Evolutionary conservation across 1,139 yeast genomes (phyloP), one percentile per base, ranked within the genome.

Genomic region (Debaryomyces sp.): DNA sequence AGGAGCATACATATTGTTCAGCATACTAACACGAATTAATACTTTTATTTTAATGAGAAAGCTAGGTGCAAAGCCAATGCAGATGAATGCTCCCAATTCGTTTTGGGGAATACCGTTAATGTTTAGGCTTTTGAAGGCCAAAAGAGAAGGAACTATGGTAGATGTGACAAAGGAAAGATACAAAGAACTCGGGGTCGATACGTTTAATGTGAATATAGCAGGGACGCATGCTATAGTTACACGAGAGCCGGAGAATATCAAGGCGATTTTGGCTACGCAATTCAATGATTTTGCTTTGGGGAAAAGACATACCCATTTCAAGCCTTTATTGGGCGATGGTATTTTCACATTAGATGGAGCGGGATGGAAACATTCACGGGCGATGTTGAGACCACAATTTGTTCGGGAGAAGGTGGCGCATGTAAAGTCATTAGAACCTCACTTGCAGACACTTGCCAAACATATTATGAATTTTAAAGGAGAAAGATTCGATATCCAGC

Each of bases 371-470:
- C 82, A 80, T 58, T 75, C 84, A 18, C 67, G 87, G 44, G 77
- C 82, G 2, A 67, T 82, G 79, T 72, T 82, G 56, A 70, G 85
- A 50, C 86, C 87, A 1, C 85, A 80, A 61, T 82, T 82, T 62
- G 71, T 80, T 21, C 69, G 82, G 50, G 84, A 80, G 55, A 84
- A 80, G 60, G 74, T 81, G 39, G 73, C 78, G 10, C 84, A 79
- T 54, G 74, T 81, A 39, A 66, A 68, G 48, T 53, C 71, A 27
- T 69, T 81, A 54, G 83, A 79, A 55, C 73, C 71, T n/a, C 84
- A 80, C 52, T 55, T 78, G 13, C 72, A 70, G 55, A 61, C 57
- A 5, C 62, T 80, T 40, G 63, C 71, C 39, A 64, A 66, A 41
- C 75, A 70, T 42, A 54, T 79, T 38, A 52, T 55, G 24, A 60